Conservation (phyloP, 306 rosid genomes). For the Begonia masoniana region DNA sequence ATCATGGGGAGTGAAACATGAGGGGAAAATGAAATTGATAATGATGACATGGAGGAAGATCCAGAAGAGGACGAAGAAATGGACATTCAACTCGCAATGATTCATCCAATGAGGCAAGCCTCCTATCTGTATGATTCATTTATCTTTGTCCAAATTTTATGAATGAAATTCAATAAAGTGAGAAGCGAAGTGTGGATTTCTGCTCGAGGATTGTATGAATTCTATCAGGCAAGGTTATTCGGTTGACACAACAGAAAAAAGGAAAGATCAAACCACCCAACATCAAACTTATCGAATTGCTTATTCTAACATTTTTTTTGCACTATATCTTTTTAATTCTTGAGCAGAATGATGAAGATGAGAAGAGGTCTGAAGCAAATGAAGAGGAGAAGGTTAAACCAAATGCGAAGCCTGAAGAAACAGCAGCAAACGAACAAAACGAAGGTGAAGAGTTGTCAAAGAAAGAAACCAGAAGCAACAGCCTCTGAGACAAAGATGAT, state of each 20-base stretch:
- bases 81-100: conserved; percentile 37
- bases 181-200: too few relatives aligned
- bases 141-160: too few relatives aligned
- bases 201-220: too few relatives aligned
- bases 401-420: conserved; percentile 28
- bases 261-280: too few relatives aligned
- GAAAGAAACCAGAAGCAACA: conserved; percentile 25
- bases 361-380: conserved; percentile 16
- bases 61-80: conserved; percentile 78
- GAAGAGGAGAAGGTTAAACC: conserved; percentile 19
- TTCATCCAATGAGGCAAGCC: conserved; percentile 22
- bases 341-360: conserved; percentile 11
- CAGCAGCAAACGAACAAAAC: conserved; percentile 21
- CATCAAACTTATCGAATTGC: too few relatives aligned
- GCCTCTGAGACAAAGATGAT: conserved; percentile 28
- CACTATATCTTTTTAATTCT: background rate
- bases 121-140: background rate
- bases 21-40: conserved; percentile 54
- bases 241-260: too few relatives aligned
- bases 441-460: conserved; percentile 25
- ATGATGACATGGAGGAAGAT: conserved; percentile 56
- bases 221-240: too few relatives aligned
- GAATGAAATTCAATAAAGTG: too few relatives aligned
- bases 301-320: background rate
- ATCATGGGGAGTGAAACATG: conserved; percentile 36